These are phyloP conservation scores for Clonostachys rhizophaga DNA, from an alignment of 2,329 filamentous ascomycete species.

Conservation along the genomic window DNA sequence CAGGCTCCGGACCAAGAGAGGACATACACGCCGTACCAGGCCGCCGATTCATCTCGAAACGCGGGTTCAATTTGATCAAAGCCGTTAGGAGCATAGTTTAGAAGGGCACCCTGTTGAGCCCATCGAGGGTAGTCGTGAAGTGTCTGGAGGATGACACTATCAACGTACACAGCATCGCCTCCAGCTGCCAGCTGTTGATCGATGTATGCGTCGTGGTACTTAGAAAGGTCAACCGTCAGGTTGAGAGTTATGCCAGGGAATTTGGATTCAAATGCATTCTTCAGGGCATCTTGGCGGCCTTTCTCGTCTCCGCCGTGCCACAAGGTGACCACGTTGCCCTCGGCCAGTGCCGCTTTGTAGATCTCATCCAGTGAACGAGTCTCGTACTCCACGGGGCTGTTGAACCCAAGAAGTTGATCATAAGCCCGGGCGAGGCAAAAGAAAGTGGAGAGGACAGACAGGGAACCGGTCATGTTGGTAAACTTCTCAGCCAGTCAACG, in stretches of 20 bases:
- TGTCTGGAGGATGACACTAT: slow-evolving; percentile 43
- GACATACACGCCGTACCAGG: slow-evolving; percentile 33
- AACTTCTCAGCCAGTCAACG: too few relatives aligned
- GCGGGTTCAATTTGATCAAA: slow-evolving; percentile 34
- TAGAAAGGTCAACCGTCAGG: slow-evolving; percentile 48
- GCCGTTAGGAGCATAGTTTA: slow-evolving; percentile 42
- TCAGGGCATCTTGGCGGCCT: slow-evolving; percentile 29
- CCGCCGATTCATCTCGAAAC: slow-evolving; percentile 35
- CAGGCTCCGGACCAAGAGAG: slow-evolving; percentile 28
- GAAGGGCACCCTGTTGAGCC: slow-evolving; percentile 37
- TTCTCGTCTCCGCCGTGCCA: slow-evolving; percentile 45
- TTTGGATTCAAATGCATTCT: slow-evolving; percentile 33
- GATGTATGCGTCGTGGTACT: slow-evolving; percentile 44
- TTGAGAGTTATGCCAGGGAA: slow-evolving; percentile 49
- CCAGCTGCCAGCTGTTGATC: slow-evolving; percentile 34
- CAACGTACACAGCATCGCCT: slow-evolving; percentile 28
- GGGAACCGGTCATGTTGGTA: too few relatives aligned
- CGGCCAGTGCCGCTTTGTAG: slow-evolving; percentile 76
- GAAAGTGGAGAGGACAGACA: too few relatives aligned
- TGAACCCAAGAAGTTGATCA: slow-evolving; percentile 15
- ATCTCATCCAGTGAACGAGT: slow-evolving; percentile 55
- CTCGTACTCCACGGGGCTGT: slow-evolving; percentile 20
- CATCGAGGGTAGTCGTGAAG: slow-evolving; percentile 47
- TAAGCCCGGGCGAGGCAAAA: too few relatives aligned
- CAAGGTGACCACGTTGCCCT: slow-evolving; percentile 36